These are phyloP conservation scores for Venturia aucupariae DNA, from an alignment of 2,329 filamentous ascomycete genomes.

Conservation along the genomic window DNA sequence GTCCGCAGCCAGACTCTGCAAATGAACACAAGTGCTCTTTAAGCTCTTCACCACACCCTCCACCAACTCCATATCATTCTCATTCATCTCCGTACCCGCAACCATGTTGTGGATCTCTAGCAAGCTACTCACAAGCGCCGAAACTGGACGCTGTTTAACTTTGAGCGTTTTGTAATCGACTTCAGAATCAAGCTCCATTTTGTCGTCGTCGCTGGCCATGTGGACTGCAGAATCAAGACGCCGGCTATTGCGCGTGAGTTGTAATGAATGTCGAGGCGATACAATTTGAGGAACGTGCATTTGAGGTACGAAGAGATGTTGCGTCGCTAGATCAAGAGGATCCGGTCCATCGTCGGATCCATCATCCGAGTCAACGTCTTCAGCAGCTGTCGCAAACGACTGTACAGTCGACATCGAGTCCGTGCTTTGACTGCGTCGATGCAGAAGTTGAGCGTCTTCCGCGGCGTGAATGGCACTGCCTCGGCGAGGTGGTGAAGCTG, in stretches of 20 bases:
- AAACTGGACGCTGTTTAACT: background rate
- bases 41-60: conserved; percentile 8
- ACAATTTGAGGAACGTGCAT: background rate
- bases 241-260: background rate
- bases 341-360: conserved; percentile 14
- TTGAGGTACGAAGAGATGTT: background rate
- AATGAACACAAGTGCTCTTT: background rate
- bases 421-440: conserved; percentile 13
- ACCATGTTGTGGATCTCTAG: conserved; percentile 2
- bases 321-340: conserved; percentile 2
- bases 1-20: background rate
- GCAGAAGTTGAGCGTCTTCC: conserved; percentile 7
- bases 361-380: conserved; percentile 8
- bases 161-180: background rate
- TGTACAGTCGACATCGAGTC: conserved; percentile 16
- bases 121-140: background rate
- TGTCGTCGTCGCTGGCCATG: background rate
- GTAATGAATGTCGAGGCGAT: background rate
- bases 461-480: background rate
- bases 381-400: conserved; percentile 15
- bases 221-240: conserved; percentile 5
- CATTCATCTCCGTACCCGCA: background rate
- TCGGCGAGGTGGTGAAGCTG: conserved; percentile 15
- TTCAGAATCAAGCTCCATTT: background rate
- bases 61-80: conserved; percentile 9